phyloP scores from a whole-genome alignment of 2,329 filamentous ascomycete genomes.

The Cladosporium colombiae region DNA sequence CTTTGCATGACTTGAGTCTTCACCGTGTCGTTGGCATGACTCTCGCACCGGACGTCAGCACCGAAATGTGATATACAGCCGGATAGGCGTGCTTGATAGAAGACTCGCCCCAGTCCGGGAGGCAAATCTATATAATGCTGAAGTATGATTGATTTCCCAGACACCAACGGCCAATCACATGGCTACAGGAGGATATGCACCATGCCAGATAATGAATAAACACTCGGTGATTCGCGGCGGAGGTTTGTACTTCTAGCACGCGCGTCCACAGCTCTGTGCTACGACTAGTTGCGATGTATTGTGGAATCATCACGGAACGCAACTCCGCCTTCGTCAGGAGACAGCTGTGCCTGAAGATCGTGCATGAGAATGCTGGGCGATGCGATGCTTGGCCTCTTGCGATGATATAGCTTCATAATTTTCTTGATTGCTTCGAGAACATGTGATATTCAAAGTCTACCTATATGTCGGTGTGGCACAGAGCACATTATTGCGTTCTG shows the following conservation, averaged over 20 bases:
- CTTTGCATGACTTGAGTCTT: constrained; percentile 6
- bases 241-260: background rate
- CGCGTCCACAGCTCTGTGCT: constrained; percentile 6
- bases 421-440: background rate
- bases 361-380: background rate
- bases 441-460: background rate
- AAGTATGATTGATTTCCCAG: background rate
- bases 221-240: background rate
- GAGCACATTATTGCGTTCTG: background rate
- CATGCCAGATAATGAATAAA: background rate
- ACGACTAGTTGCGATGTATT: background rate
- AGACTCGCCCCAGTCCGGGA: background rate
- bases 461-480: background rate
- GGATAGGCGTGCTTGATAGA: background rate
- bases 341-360: constrained; percentile 5
- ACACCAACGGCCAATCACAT: background rate
- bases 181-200: background rate
- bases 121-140: background rate
- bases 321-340: background rate
- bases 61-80: background rate
- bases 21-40: background rate
- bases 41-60: background rate
- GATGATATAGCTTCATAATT: background rate
- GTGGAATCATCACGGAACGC: constrained; percentile 7
- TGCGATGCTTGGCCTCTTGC: background rate